phyloP scores from a whole-genome alignment of 805 yeast species.

The Tetrapisispora pingtungensis region DNA sequence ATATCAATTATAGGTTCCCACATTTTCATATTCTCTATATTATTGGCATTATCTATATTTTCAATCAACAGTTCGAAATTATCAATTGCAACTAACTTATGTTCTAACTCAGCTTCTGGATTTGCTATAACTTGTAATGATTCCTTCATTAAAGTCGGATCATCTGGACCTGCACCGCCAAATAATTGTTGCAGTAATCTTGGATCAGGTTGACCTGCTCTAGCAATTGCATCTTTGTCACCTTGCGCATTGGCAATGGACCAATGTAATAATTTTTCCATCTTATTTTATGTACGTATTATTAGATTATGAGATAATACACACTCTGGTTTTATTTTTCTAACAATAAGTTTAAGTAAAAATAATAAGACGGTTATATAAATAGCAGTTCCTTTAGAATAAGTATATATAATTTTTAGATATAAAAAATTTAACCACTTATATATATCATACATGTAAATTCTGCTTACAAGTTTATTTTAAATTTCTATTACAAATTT shows the following conservation, averaged over 20 bases:
- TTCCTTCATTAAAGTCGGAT: slow-evolving; percentile 77
- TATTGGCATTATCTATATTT: slow-evolving; percentile 89
- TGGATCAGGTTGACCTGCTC: slow-evolving; percentile 69
- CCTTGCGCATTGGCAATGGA: slow-evolving; percentile 70
- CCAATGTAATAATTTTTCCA: slow-evolving; percentile 93
- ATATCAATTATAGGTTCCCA: slow-evolving; percentile 65
- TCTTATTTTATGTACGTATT: slow-evolving; percentile 27
- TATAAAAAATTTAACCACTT: no score
- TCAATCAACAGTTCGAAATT: slow-evolving; percentile 91
- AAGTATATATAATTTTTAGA: no score
- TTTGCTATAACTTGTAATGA: slow-evolving; percentile 51
- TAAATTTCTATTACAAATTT: not conserved
- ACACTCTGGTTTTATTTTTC: no score
- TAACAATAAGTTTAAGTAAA: no score
- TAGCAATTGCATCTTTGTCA: slow-evolving; percentile 55
- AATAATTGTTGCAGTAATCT: slow-evolving; percentile 68
- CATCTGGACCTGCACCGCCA: slow-evolving; percentile 68
- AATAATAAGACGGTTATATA: no score
- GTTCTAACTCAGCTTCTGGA: slow-evolving; percentile 50
- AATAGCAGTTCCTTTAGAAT: no score
- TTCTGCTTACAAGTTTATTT: no score
- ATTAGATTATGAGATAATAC: no score
- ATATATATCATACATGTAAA: no score
- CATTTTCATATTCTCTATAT: slow-evolving; percentile 68
- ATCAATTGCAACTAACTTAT: slow-evolving; percentile 69